Conservation (phyloP, 2,329 filamentous ascomycete species). For the Pseudogymnoascus sp. region DNA sequence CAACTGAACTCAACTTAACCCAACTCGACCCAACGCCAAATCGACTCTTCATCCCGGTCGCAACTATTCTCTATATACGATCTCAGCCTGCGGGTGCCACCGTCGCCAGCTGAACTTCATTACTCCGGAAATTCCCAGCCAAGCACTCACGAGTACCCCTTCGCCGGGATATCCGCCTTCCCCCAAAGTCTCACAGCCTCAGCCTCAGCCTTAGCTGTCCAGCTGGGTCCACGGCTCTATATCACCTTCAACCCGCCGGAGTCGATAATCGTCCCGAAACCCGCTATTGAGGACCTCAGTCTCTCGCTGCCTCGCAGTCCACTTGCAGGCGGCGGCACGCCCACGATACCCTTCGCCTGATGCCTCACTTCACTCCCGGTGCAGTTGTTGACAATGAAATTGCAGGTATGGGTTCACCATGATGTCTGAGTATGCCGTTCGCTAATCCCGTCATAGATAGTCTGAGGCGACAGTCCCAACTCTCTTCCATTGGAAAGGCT, state of each 20-base stretch:
- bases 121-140: neutral
- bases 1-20: neutral
- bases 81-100: neutral
- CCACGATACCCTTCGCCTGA: neutral
- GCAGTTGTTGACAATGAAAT: conserved; percentile 8
- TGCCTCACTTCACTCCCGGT: neutral
- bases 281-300: conserved; percentile 7
- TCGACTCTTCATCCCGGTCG: neutral
- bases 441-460: neutral
- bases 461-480: conserved; percentile 1
- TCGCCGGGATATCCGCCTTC: neutral
- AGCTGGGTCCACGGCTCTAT: neutral
- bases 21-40: neutral
- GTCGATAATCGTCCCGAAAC: neutral
- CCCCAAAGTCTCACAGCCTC: neutral
- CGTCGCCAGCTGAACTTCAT: neutral
- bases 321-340: conserved; percentile 8
- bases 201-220: neutral
- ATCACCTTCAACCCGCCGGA: neutral
- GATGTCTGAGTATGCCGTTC: neutral
- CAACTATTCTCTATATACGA: neutral
- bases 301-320: conserved; percentile 3
- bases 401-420: neutral
- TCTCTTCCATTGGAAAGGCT: conserved; percentile 5
- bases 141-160: neutral